Evolutionary conservation across 768 basidiomycete species (phyloP), one percentile per base, ranked within the genome.

Genomic region (Hygrophorus pudorinus): DNA sequence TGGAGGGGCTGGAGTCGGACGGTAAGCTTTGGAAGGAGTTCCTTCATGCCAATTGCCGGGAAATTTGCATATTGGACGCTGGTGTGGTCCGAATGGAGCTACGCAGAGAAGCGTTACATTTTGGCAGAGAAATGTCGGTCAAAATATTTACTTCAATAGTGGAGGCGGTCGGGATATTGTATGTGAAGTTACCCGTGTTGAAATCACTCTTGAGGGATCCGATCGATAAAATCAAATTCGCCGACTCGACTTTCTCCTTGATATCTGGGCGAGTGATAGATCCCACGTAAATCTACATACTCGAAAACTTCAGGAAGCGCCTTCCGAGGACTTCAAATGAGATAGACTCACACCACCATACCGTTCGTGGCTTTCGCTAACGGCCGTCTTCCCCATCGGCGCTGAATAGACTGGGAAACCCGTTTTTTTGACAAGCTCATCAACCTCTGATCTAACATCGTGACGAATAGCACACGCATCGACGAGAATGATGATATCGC

Each of bases 131-230:
- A 16, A 30, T 37, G 14, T 21, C 13, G n/a, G 1, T 45, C 2
- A 2, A 13, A 16, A 6, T 17, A 5, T 18, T 46, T 51, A 82
- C 84, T 69, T 86, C 86, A 49, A 88, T 66, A 11, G 76, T 78
- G 32, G 68, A 69, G 9, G 61, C 59, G 0, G 67, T 67, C 4
- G 81, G 77, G 37, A 83, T 79, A 40, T 73, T 75, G 54, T 85
- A 88, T 0, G 83, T 82, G 61, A 89, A 91, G 59, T 83, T 84
- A 27, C 88, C 90, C 1, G 85, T 87, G 61, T 93, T 93, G 68
- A 88, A 90, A 59, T 93, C 89, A 37, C 74, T 78, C 56, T 75
- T 76, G 40, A 87, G 64, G 1, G 66, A 62, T 3, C 87, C 86
- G 46, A 93, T 65, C 10, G 83, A 84, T 10, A 93, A 56, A 41